Evolutionary conservation across 1,139 yeast genomes (phyloP).

Genomic region (Eremothecium cymbalariae): DNA sequence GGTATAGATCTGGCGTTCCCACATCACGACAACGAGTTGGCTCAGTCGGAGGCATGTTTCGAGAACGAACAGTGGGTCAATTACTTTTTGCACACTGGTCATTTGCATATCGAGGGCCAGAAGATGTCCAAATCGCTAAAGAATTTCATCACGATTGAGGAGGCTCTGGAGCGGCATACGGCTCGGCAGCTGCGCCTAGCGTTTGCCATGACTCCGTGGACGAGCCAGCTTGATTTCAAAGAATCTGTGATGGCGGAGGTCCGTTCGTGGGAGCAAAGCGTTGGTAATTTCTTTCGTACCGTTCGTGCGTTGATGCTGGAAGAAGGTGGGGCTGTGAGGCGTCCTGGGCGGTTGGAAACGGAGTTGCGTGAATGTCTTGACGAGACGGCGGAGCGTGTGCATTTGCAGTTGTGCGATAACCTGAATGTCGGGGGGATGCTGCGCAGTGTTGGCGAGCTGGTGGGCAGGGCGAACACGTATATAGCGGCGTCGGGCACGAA

Average conservation of each 20-base stretch:
- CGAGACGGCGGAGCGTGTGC: slow-evolving; percentile 53
- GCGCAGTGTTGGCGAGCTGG: slow-evolving; percentile 55
- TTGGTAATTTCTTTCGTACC: slow-evolving; percentile 75
- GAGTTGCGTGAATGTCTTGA: slow-evolving; percentile 45
- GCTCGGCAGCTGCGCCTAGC: slow-evolving; percentile 83
- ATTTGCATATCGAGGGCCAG: slow-evolving; percentile 94
- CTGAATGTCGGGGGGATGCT: slow-evolving; percentile 71
- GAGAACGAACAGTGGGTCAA: slow-evolving; percentile 93
- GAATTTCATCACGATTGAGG: slow-evolving; percentile 89
- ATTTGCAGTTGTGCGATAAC: slow-evolving; percentile 80
- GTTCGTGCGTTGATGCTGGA: slow-evolving; percentile 69
- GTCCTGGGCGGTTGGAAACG: slow-evolving; percentile 47
- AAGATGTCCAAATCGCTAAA: slow-evolving; percentile 94
- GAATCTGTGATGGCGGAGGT: slow-evolving; percentile 72
- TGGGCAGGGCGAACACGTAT: slow-evolving; percentile 65
- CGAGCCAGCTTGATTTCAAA: slow-evolving; percentile 84
- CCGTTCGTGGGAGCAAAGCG: slow-evolving; percentile 59
- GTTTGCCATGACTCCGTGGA: slow-evolving; percentile 90
- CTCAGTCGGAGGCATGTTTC: slow-evolving; percentile 91
- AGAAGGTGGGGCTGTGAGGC: slow-evolving; percentile 34
- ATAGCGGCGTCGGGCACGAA: slow-evolving; percentile 46
- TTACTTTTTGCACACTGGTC: slow-evolving; percentile 94
- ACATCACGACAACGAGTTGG: slow-evolving; percentile 97
- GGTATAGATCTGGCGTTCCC: slow-evolving; percentile 98
- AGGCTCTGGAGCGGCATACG: slow-evolving; percentile 64